Base-by-base conservation (phyloP, 495 filamentous ascomycete genomes). In the Aspergillus ostianus region DNA sequence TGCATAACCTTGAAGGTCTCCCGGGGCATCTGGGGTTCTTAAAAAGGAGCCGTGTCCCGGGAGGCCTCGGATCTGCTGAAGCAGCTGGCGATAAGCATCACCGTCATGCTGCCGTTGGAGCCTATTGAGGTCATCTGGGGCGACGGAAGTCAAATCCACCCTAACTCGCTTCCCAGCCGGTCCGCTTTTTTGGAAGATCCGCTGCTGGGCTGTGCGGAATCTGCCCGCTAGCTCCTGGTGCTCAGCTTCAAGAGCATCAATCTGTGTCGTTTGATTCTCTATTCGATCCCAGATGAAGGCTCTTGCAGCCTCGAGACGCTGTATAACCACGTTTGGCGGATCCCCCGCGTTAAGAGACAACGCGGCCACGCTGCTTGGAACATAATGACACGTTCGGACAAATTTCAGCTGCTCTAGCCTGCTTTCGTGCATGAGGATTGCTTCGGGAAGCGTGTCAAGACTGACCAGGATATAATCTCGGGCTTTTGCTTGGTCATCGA, bases 231-330 rank as follows among this genome's bases (percentile, higher is more conserved):
- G 12, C 15, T 47, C 20, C 4, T 3, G 18, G 10, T 56, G 13
- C 15, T 23, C 44, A 18, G 21, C 6, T 18, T 47, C 54, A 4
- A 56, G 41, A 9, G 6, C 20, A 6, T 56, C 41, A 6, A 56
- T 44, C 46, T 48, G 54, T 8, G 54, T 47, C 19, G 41, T 10
- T n/a, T 45, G 19, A 30, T 26, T 45, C 4, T 56, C 44, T 12
- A 56, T 48, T 1, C 54, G 54, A 23, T 56, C 54, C 54, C 54
- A 56, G 54, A 56, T 56, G 21, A 56, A 56, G 19, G 54, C 54
- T 10, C 54, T n/a, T 13, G 19, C 54, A 15, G 44, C 41, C 46
- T 56, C 54, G 20, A 56, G 45, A 20, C 54, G 54, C 17, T 29
- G 54, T 17, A 56, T 48, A 2, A 56, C 44, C 1, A 44, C 48